Evolutionary conservation across 176 grass and related monocot species (phyloP).

Genomic region (Rhynchospora pubera): DNA sequence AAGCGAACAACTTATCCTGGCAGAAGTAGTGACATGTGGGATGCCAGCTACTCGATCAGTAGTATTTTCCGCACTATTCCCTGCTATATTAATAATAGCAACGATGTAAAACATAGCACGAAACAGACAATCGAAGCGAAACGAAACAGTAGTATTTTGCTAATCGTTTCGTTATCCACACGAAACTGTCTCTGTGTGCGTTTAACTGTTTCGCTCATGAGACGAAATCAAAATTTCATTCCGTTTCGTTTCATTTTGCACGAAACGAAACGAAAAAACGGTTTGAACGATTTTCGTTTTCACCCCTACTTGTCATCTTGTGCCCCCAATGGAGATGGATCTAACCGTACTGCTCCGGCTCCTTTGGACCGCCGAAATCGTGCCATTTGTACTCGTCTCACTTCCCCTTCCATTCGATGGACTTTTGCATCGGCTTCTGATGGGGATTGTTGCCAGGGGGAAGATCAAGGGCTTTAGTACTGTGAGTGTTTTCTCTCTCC

Average conservation of each 20-base stretch:
- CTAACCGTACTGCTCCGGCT: slow-evolving; percentile 13
- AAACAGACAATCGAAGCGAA: no score
- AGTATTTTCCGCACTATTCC: no score
- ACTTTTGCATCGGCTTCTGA: slow-evolving; percentile 15
- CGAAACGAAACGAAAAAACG: no score
- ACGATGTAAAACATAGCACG: no score
- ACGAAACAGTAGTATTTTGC: no score
- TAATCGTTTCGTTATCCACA: no score
- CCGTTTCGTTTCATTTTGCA: no score
- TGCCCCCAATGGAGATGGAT: neutral
- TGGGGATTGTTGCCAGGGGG: slow-evolving; percentile 18
- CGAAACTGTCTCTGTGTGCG: no score
- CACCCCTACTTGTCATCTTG: neutral
- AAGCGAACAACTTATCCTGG: slow-evolving; percentile 27
- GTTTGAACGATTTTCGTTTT: no score
- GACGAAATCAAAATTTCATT: no score
- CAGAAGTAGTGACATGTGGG: slow-evolving; percentile 27
- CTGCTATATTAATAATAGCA: no score
- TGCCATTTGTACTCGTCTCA: slow-evolving; percentile 21
- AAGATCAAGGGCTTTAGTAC: slow-evolving; percentile 11
- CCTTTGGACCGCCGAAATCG: slow-evolving; percentile 15
- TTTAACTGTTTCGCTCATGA: no score
- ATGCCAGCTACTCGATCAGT: slow-evolving; percentile 22
- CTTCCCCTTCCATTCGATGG: slow-evolving; percentile 1
- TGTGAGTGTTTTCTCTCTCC: neutral